Conservation (phyloP, 83 land plant species). For the Diphasiastrum complanatum region DNA sequence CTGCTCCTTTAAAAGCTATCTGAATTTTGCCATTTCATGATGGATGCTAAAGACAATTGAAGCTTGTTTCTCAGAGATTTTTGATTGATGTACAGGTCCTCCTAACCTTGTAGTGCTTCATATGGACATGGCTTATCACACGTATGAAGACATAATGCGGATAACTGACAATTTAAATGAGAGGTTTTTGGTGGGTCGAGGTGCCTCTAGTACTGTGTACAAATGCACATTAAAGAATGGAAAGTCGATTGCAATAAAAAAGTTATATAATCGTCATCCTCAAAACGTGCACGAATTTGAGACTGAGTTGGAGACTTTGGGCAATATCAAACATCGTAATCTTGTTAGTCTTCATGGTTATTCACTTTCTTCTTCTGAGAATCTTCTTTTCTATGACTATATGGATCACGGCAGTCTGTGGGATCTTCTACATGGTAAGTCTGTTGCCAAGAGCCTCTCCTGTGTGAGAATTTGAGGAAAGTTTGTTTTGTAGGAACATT, state of each 20-base stretch:
- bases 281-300: conserved; percentile 82
- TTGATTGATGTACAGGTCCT: conserved; percentile 52
- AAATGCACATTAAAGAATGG: conserved; percentile 88
- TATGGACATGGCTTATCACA: conserved; percentile 96
- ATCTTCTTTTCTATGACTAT: conserved; percentile 90
- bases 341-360: conserved; percentile 92
- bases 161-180: conserved; percentile 91
- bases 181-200: conserved; percentile 79
- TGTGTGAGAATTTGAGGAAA: too few species aligned
- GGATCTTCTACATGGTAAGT: conserved; percentile 90
- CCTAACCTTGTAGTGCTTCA: conserved; percentile 88
- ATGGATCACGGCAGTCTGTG: conserved; percentile 98
- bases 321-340: conserved; percentile 93
- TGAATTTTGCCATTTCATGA: too few species aligned
- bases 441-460: too few species aligned
- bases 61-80: neutral
- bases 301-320: conserved; percentile 85
- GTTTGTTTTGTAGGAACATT: too few species aligned
- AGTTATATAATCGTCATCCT: conserved; percentile 65
- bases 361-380: conserved; percentile 68
- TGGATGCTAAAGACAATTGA: neutral
- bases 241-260: conserved; percentile 88
- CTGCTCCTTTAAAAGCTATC: too few species aligned
- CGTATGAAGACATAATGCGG: conserved; percentile 94
- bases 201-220: conserved; percentile 95